Base-by-base conservation (phyloP, 805 yeast species). In the Isabelozyma heimii region DNA sequence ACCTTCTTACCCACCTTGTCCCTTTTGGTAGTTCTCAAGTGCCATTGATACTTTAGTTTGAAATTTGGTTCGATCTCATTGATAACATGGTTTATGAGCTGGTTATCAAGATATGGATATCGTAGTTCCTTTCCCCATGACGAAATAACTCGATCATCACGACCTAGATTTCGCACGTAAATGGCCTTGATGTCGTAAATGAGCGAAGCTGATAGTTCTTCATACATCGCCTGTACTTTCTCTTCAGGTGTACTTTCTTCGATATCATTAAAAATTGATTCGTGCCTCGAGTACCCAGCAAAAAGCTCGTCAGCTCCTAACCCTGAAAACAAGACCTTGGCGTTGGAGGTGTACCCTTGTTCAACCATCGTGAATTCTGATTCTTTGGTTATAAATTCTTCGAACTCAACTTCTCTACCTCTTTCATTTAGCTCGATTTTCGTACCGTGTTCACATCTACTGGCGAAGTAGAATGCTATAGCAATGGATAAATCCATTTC, bases 401-500 rank as follows among this genome's bases (percentile, higher is more conserved):
- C 58, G 56, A 57, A 67, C 6, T 52, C 38, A 4, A 58, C 44
- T 2, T 42, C 39, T 2, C 24, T 30, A 3, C n/a, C 40, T 1
- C 48, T 45, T 14, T 59, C 50, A 1, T 52, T 58, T 16, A 56
- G 52, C n/a, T 45, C 28, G 2, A 58, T 63, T 14, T 53, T 47
- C 12, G 48, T 56, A 0, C 86, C 83, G 6, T 52, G 33, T 8
- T 52, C 44, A 8, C 87, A 88, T 51, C 81, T 73, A 1, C 96
- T 79, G 0, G 98, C 97, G 70, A 91, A 94, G 62, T 85, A 91
- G 60, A 94, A 94, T 0, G 99, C 99, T 52, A 92, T 82, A 1
- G 97, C 97, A 45, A 94, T 94, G 0, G 97, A 88, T 17, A 91
- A 68, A 65, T 94, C 99, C 98, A 94, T 94, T 54, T 91, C 98